These are phyloP conservation scores for Gracilaria domingensis DNA, from an alignment of 23 red algal species.

Conservation along the genomic window DNA sequence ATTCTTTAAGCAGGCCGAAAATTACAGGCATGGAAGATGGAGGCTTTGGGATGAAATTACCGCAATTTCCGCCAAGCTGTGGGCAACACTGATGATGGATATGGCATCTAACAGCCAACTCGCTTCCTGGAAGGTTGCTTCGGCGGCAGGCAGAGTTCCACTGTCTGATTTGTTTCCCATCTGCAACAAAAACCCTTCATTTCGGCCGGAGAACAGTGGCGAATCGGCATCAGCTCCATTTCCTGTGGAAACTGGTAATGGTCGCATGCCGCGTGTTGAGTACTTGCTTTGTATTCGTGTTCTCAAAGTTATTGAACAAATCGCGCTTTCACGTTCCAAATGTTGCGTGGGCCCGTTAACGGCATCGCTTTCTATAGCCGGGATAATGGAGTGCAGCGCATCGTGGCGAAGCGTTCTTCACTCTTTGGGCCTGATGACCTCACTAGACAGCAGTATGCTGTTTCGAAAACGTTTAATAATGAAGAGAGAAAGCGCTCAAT, in stretches of 20 bases:
- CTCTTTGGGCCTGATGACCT: not conserved
- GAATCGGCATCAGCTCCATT: too few species aligned
- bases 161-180: not conserved
- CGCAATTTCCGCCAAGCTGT: not conserved
- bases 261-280: not conserved
- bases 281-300: conserved; percentile 4
- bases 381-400: not conserved
- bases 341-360: not conserved
- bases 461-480: conserved; percentile 3
- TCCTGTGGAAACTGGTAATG: too few species aligned
- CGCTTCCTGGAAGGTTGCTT: not conserved
- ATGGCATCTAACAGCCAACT: conserved; percentile 37
- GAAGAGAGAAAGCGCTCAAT: not conserved
- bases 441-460: not conserved
- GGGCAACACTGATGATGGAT: conserved; percentile 5
- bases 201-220: too few species aligned
- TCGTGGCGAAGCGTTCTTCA: conserved; percentile 14
- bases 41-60: not conserved
- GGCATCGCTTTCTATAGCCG: conserved; percentile 12
- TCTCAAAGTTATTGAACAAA: conserved; percentile 14
- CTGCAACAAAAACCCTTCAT: too few species aligned
- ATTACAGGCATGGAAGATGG: not conserved
- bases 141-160: not conserved
- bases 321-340: not conserved
- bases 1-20: not conserved